Base-by-base conservation (phyloP, 768 basidiomycete genomes). In the Megacollybia marginata region DNA sequence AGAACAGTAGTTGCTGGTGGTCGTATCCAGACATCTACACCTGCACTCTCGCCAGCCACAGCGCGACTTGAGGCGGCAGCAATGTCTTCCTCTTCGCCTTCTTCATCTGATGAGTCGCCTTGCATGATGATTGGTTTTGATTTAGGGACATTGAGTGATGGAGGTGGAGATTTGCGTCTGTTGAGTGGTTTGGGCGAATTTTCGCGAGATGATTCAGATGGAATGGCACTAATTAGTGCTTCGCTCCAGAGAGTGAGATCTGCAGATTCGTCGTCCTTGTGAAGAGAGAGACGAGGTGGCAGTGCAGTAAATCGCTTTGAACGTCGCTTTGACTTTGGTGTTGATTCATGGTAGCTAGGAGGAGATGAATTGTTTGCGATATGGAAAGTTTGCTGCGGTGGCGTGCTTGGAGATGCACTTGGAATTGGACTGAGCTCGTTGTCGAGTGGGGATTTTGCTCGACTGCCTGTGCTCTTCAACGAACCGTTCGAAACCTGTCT, bases 271-370 rank as follows among this genome's bases (percentile, higher is more conserved):
- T 51, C 49, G 47, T 74, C 72, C 44, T 70, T 65, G 43, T 71
- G 69, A 19, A 74, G 62, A 7, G 72, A 74, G 42, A 74, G 55
- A 31, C 70, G 67, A n/a, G 72, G 73, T 4, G 73, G 67, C 31
- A 58, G 12, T 10, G 34, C 20, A 19, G 45, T 13, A 19, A 38
- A 18, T 46, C 20, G 9, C 46, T 43, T 13, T 4, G 36, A 48
- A 32, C 47, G 28, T 28, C 47, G 33, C 40, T 52, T 11, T 45
- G 46, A 42, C 35, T 28, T 28, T 28, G 23, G 23, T 28, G 23
- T 28, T 28, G 23, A 3, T 28, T 28, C 23, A 6, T 28, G 23
- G 23, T 28, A 28, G 23, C 23, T 28, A 6, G 23, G 23, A 6
- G 23, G 23, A 28, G 23, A 28, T 2, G 23, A 28, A 2, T 28